A percentile compares a stretch with the other conserved stretches of the same genome.
Conservation (phyloP, 1,139 yeast genomes). For the Blastobotrys capitulatus region DNA sequence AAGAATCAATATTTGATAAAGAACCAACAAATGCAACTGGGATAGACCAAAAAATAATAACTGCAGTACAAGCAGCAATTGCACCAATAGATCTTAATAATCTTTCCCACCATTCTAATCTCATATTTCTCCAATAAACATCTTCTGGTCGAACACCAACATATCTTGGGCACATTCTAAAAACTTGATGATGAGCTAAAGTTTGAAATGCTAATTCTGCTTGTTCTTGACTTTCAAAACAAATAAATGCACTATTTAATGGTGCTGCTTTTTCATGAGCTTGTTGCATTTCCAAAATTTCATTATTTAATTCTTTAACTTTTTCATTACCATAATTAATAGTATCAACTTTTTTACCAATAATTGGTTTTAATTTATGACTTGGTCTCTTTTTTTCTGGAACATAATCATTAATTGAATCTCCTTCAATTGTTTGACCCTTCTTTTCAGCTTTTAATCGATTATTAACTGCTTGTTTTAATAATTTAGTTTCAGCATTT, state of each 20-base stretch:
- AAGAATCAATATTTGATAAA: constrained; percentile 72
- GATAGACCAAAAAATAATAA: constrained; percentile 83
- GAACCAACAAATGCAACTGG: constrained; percentile 97
- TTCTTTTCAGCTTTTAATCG: constrained; percentile 49
- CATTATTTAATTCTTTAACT: constrained; percentile 60
- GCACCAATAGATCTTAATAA: constrained; percentile 56
- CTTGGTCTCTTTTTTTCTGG: constrained; percentile 75
- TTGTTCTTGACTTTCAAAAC: constrained; percentile 79
- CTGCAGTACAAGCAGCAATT: constrained; percentile 46
- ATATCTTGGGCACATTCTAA: constrained; percentile 56
- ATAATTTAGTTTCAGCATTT: constrained; percentile 55
- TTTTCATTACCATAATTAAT: constrained; percentile 63
- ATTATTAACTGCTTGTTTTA: constrained; percentile 56
- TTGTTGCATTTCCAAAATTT: constrained; percentile 56
- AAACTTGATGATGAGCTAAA: constrained; percentile 56
- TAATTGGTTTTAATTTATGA: constrained; percentile 54
- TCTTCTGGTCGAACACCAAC: constrained; percentile 76
- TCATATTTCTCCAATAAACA: constrained; percentile 79
- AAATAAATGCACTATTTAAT: constrained; percentile 67
- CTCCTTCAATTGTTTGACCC: constrained; percentile 38
- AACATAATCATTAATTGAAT: constrained; percentile 58
- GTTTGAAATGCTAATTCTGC: constrained; percentile 89
- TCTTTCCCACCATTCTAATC: constrained; percentile 82
- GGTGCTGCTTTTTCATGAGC: constrained; percentile 40
- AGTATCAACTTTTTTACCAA: constrained; percentile 84